These are phyloP conservation scores for Lasiodiplodia hormozganensis DNA, from an alignment of 2,329 filamentous ascomycete genomes.

Conservation along the genomic window DNA sequence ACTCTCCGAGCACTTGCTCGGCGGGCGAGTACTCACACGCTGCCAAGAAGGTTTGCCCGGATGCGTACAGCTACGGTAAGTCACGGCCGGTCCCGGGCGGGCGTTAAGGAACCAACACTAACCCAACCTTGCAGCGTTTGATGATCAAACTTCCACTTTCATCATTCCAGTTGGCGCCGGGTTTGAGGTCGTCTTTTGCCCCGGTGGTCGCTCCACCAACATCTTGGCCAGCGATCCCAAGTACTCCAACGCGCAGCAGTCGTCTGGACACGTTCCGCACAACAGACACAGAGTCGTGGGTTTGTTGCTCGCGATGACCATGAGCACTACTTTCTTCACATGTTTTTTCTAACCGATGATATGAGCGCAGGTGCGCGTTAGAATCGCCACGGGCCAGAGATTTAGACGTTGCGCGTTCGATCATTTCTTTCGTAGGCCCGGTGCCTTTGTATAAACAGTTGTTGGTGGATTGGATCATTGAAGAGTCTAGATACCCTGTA, in stretches of 20 bases:
- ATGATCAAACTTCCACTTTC: slow-evolving; percentile 64
- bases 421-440: slow-evolving; percentile 11
- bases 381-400: neutral
- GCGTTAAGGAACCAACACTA: neutral
- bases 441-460: slow-evolving; percentile 9
- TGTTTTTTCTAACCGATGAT: slow-evolving; percentile 20
- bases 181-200: slow-evolving; percentile 82
- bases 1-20: slow-evolving; percentile 68
- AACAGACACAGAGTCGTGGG: slow-evolving; percentile 21
- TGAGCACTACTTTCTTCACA: slow-evolving; percentile 17
- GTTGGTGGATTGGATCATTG: slow-evolving; percentile 21
- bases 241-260: slow-evolving; percentile 41
- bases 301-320: slow-evolving; percentile 27
- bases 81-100: slow-evolving; percentile 42
- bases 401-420: neutral
- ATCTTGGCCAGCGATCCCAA: slow-evolving; percentile 51
- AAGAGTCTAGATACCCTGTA: slow-evolving; percentile 21
- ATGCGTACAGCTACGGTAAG: slow-evolving; percentile 82
- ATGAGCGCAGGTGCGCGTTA: slow-evolving; percentile 2
- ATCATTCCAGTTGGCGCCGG: slow-evolving; percentile 70
- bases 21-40: slow-evolving; percentile 71
- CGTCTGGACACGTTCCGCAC: slow-evolving; percentile 12
- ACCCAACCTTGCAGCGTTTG: slow-evolving; percentile 54
- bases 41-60: slow-evolving; percentile 79
- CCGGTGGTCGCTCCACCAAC: slow-evolving; percentile 60